Percentiles rank a stretch among this genome's conserved stretches.
Evolutionary conservation across 768 basidiomycete species (phyloP).

Genomic region (Russula sp.): DNA sequence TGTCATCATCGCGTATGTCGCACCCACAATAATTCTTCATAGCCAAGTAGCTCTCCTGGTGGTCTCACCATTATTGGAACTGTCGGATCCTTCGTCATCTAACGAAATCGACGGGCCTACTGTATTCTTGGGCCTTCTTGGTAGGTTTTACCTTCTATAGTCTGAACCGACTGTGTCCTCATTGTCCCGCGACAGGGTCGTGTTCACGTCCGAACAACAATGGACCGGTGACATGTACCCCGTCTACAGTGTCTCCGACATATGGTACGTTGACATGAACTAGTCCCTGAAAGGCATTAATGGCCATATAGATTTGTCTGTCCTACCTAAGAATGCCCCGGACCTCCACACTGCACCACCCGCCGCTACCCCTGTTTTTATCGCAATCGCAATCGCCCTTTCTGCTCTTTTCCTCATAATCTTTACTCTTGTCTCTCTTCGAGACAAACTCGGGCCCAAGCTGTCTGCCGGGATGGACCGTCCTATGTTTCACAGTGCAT

Average conservation of each 20-base stretch:
- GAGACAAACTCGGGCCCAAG: slow-evolving; percentile 58
- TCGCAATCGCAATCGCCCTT: slow-evolving; percentile 57
- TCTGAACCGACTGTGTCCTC: slow-evolving; percentile 7
- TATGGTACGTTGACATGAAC: slow-evolving; percentile 50
- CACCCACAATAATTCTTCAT: slow-evolving; percentile 59
- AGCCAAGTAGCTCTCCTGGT: slow-evolving; percentile 61
- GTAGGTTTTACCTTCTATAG: slow-evolving; percentile 38
- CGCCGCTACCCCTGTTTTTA: slow-evolving; percentile 57
- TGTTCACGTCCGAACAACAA: slow-evolving; percentile 54
- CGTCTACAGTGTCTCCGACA: slow-evolving; percentile 50
- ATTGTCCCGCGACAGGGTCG: slow-evolving; percentile 49
- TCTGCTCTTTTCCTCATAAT: slow-evolving; percentile 61
- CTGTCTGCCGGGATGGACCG: slow-evolving; percentile 50
- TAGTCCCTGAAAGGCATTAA: slow-evolving; percentile 10
- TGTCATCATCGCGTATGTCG: slow-evolving; percentile 62
- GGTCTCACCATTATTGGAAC: slow-evolving; percentile 53
- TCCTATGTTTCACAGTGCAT: slow-evolving; percentile 53
- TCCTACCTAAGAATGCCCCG: slow-evolving; percentile 56
- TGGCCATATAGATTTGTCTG: slow-evolving; percentile 53
- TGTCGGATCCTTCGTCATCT: slow-evolving; percentile 38
- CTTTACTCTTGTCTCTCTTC: slow-evolving; percentile 64
- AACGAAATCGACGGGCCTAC: slow-evolving; percentile 60
- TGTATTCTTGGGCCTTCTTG: slow-evolving; percentile 62
- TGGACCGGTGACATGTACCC: slow-evolving; percentile 54
- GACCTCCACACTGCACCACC: slow-evolving; percentile 58